A percentile compares a stretch with the other conserved stretches of the same genome.
phyloP scores from a whole-genome alignment of 345 rosid species.

The Euphorbia tirucalli region DNA sequence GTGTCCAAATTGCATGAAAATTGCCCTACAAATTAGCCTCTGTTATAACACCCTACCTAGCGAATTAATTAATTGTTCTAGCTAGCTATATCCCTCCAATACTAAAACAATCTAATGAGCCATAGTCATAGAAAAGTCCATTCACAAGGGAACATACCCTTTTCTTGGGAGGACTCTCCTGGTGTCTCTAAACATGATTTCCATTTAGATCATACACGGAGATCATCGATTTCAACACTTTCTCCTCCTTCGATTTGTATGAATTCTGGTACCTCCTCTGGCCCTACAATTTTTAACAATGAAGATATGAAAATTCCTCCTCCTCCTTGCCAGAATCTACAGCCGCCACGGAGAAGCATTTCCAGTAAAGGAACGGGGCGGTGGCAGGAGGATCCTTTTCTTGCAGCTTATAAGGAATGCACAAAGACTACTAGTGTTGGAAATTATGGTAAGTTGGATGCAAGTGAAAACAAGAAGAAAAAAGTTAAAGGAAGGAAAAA shows the following conservation, averaged over 20 bases:
- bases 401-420: conserved; percentile 65
- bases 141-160: conserved; percentile 67
- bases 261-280: neutral
- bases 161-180: conserved; percentile 67
- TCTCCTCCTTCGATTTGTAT: neutral
- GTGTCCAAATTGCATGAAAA: conserved; percentile 31
- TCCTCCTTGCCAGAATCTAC: conserved; percentile 32
- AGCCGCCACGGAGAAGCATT: conserved; percentile 24
- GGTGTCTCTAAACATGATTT: conserved; percentile 46
- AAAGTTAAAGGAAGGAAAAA: conserved; percentile 22
- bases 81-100: too few species aligned
- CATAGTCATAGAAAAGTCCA: conserved; percentile 37
- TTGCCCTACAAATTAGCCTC: neutral
- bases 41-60: neutral
- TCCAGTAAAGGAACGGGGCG: conserved; percentile 41
- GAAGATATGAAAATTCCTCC: conserved; percentile 30
- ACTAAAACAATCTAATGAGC: conserved; percentile 9
- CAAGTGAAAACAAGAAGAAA: conserved; percentile 18
- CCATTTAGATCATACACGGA: conserved; percentile 16
- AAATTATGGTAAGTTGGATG: neutral
- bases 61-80: too few species aligned
- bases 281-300: neutral
- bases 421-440: conserved; percentile 27
- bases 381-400: conserved; percentile 59
- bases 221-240: neutral